These are phyloP conservation scores for Phytophthora pluvialis DNA, from an alignment of 352 stramenopile species.

Conservation along the genomic window DNA sequence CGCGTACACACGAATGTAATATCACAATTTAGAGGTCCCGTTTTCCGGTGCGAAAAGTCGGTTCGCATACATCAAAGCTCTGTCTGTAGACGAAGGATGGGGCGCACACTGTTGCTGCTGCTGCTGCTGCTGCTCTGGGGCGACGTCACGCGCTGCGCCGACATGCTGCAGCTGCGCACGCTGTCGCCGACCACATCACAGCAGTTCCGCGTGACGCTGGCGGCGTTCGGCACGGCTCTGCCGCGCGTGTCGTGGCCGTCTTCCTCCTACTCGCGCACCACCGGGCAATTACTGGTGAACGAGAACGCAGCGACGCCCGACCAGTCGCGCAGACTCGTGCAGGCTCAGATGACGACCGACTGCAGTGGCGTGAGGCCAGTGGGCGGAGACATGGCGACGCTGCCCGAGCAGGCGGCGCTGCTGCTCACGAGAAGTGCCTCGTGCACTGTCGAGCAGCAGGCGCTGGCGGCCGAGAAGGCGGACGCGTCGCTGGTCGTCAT, in stretches of 20 bases:
- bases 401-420: constrained; percentile 31
- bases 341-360: constrained; percentile 22
- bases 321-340: constrained; percentile 27
- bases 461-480: constrained; percentile 39
- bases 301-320: constrained; percentile 1
- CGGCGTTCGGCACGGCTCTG: constrained; percentile 38
- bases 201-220: constrained; percentile 38
- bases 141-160: not conserved
- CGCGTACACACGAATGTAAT: not conserved
- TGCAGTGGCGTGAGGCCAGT: constrained; percentile 16
- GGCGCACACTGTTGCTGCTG: constrained; percentile 5
- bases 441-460: constrained; percentile 63
- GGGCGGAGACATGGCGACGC: constrained; percentile 2
- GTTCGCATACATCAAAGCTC: not conserved
- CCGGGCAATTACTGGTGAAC: constrained; percentile 18
- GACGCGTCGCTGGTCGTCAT: constrained; percentile 54
- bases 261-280: constrained; percentile 10
- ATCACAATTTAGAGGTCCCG: not conserved
- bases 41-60: constrained; percentile 19
- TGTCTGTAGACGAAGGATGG: constrained; percentile 24
- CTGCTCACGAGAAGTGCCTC: constrained; percentile 52
- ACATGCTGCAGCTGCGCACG: constrained; percentile 39
- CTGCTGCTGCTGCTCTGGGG: constrained; percentile 1
- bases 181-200: constrained; percentile 17
- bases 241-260: constrained; percentile 30